Conservation (phyloP, 2,329 filamentous ascomycete species). For the Talaromyces albobiverticillius region DNA sequence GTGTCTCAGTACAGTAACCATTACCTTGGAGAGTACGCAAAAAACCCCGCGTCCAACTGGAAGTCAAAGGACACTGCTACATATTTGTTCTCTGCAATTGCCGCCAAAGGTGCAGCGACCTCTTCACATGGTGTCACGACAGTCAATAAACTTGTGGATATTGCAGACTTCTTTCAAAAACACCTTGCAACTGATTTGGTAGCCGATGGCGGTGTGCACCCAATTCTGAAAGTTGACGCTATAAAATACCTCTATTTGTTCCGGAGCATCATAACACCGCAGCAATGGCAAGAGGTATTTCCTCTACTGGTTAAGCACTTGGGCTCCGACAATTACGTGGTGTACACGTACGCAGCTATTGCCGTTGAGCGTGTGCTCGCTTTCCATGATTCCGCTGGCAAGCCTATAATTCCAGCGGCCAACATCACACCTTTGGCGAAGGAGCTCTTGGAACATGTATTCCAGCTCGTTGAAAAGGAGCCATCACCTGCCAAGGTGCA, state of each 20-base stretch:
- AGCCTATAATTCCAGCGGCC: slow-evolving; percentile 73
- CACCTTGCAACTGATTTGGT: slow-evolving; percentile 88
- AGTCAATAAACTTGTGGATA: slow-evolving; percentile 81
- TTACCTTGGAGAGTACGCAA: slow-evolving; percentile 72
- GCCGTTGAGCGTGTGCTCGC: slow-evolving; percentile 91
- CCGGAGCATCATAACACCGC: slow-evolving; percentile 86
- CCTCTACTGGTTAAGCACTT: slow-evolving; percentile 88
- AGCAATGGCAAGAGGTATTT: slow-evolving; percentile 88
- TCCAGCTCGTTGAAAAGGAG: slow-evolving; percentile 85
- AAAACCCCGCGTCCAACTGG: slow-evolving; percentile 71
- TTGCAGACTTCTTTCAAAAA: slow-evolving; percentile 92
- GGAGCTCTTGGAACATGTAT: slow-evolving; percentile 83
- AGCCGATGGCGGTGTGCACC: slow-evolving; percentile 64
- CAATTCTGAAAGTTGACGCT: slow-evolving; percentile 92
- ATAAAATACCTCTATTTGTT: slow-evolving; percentile 98
- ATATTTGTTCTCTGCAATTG: slow-evolving; percentile 91
- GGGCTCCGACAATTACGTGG: slow-evolving; percentile 86
- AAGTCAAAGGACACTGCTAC: slow-evolving; percentile 98
- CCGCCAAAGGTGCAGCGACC: slow-evolving; percentile 85
- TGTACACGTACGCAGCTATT: slow-evolving; percentile 96
- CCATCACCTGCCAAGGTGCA: slow-evolving; percentile 86
- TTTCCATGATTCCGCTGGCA: slow-evolving; percentile 70
- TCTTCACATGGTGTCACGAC: slow-evolving; percentile 85
- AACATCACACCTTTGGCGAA: slow-evolving; percentile 80
- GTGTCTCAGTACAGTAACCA: slow-evolving; percentile 83